Evolutionary conservation across 306 rosid genomes (phyloP), one percentile per base, ranked within the genome.

Genomic region (Trifolium pratense): DNA sequence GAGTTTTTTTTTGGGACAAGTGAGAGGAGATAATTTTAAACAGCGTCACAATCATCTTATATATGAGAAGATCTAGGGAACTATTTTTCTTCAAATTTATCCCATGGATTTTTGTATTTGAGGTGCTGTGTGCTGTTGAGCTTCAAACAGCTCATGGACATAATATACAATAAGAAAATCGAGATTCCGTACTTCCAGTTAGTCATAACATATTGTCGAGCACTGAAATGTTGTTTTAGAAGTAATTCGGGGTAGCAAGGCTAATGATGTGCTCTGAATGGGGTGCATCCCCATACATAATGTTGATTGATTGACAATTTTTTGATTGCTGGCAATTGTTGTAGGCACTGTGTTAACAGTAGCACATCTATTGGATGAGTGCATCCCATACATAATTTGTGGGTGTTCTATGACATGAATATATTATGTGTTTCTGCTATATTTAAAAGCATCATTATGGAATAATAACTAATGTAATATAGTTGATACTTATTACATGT

Each of bases 291-390:
- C n/a, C n/a, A n/a, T n/a, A n/a, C n/a, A n/a, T n/a, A n/a, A n/a
- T n/a, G n/a, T 49, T 49, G n/a, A 13, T 56, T 56, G 32, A 56
- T 6, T 21, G 36, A 56, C 36, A 56, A 56, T 56, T 56, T 56
- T 56, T 56, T 23, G 32, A 25, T 56, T 23, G 34, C 16, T 56
- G 62, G 62, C 21, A 56, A 56, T 56, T 56, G 62, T 56, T 23
- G 16, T 21, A 11, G 31, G 16, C 34, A 12, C 6, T 13, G 62
- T 23, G 62, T 57, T 5, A 14, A 32, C 9, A 25, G 10, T 57
- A 25, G 4, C 63, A 57, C 61, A 55, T 55, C 10, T 11, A 55
- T 55, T 55, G 25, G 56, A 2, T 51, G 57, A 51, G 57, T 51
- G 57, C 20, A 16, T 49, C 57, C 57, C 57, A 51, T 51, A 9